These are phyloP conservation scores for Suillus occidentalis DNA, from an alignment of 768 basidiomycete genomes.

Conservation along the genomic window DNA sequence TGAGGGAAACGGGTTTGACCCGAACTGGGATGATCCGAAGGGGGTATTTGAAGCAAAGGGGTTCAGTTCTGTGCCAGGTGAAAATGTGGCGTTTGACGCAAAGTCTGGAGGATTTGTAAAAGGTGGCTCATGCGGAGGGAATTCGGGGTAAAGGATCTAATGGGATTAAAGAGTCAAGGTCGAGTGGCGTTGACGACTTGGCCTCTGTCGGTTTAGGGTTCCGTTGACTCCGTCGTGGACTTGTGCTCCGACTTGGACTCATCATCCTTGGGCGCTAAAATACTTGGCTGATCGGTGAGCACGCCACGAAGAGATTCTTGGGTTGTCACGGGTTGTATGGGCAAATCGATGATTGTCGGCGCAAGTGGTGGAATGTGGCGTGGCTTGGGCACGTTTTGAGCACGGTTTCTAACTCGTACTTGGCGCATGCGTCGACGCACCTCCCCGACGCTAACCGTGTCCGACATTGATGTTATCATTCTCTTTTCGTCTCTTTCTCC, in stretches of 20 bases:
- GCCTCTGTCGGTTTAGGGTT: not conserved
- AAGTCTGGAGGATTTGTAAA: not conserved
- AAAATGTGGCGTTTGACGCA: not conserved
- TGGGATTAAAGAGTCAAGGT: slow-evolving; percentile 29
- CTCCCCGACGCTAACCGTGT: slow-evolving; percentile 4
- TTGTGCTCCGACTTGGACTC: not conserved
- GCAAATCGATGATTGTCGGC: not conserved
- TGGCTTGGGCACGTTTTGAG: slow-evolving; percentile 8
- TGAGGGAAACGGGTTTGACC: not conserved
- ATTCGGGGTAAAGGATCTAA: slow-evolving; percentile 22
- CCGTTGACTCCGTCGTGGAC: not conserved
- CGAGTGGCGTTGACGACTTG: slow-evolving; percentile 11
- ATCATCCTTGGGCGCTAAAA: slow-evolving; percentile 13
- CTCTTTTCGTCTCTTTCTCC: slow-evolving; percentile 25
- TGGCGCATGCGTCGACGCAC: slow-evolving; percentile 7
- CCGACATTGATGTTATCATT: slow-evolving; percentile 7
- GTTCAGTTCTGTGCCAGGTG: not conserved
- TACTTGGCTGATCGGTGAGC: slow-evolving; percentile 7
- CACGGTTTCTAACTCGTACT: slow-evolving; percentile 1
- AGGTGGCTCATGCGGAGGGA: not conserved
- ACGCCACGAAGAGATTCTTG: not conserved
- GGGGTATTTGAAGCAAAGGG: not conserved
- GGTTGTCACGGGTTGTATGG: not conserved
- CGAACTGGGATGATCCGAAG: not conserved
- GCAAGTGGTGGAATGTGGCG: slow-evolving; percentile 1